A percentile compares a stretch with the other conserved stretches of the same genome.
These are phyloP conservation scores for Rhodomyrtus tomentosa DNA, from an alignment of 345 rosid species.

Conservation along the genomic window DNA sequence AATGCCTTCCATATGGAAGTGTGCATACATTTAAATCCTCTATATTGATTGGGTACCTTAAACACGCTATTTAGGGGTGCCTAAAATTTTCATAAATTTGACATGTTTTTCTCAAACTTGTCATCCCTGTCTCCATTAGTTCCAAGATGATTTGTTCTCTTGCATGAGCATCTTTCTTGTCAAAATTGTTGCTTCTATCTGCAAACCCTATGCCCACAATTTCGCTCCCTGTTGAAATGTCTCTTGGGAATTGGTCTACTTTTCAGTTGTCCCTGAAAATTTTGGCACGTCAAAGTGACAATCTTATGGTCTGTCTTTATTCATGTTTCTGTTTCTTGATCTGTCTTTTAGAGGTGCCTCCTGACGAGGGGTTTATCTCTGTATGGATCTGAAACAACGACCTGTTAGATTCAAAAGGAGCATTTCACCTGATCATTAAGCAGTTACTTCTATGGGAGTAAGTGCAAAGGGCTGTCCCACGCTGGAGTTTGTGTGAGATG, in stretches of 20 bases:
- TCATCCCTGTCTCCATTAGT: not conserved
- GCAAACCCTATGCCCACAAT: not conserved
- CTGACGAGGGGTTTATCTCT: not conserved
- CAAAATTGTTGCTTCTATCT: not conserved
- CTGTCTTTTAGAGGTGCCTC: not conserved
- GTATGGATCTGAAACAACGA: not conserved
- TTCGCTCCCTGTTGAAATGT: not conserved
- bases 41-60: not conserved
- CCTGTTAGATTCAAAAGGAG: not conserved
- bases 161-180: not conserved
- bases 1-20: not conserved
- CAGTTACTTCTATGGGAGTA: not conserved
- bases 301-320: not conserved
- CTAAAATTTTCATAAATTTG: not conserved
- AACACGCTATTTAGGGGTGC: not conserved
- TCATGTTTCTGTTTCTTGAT: not conserved
- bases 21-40: not conserved
- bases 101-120: not conserved
- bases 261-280: not conserved
- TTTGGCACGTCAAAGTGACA: not conserved
- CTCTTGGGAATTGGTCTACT: not conserved
- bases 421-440: not conserved
- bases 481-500: not conserved
- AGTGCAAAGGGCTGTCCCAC: not conserved
- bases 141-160: not conserved